Evolutionary conservation across 2,329 filamentous ascomycete genomes (phyloP), one percentile per base, ranked within the genome.

Genomic region (Aspergillus fischeri): DNA sequence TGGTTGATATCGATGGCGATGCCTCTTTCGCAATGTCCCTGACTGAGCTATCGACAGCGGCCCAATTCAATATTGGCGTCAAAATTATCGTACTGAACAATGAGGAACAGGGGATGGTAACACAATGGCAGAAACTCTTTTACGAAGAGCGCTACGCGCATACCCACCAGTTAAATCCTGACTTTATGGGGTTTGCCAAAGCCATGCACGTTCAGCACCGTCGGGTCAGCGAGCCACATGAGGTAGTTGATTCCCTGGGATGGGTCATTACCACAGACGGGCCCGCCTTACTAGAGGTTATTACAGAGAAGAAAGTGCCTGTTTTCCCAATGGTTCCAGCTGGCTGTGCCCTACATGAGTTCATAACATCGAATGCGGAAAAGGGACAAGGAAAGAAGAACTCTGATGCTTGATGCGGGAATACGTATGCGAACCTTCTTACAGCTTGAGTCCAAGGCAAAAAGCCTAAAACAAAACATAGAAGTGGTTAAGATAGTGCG

Each of bases 11-110:
- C 69, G 94, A 99, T 73, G 94, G 94, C 60, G 94, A 97, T 73
- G 94, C 93, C 17, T 97, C 92, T 3, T 97, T 99, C 81, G 91
- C 91, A 82, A 97, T 99, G 94, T 97, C 94, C 5, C 82, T 97
- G 58, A 97, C 93, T 1, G 94, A 99, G 79, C 86, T 99, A 53
- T 90, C 89, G 47, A 97, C 93, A 1, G 92, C 92, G 42, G 86
- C 90, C 7, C 92, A 99, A 77, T 97, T 97, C 81, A 90, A 94
- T 78, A 97, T 97, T 73, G 92, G 90, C 63, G 88, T 96, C 75
- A 97, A 97, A 83, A 83, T 97, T 59, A 91, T 97, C 66, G 82
- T 97, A 27, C 77, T 99, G 55, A 97, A 97, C 82, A 99, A 96
- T 76, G 92, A 96, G 75, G 92, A 97, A 77, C 93, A 97, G 78